Percentiles rank a stretch among this genome's conserved stretches.
Evolutionary conservation across 2,329 filamentous ascomycete genomes (phyloP).

Genomic region (Verticillium klebahnii): DNA sequence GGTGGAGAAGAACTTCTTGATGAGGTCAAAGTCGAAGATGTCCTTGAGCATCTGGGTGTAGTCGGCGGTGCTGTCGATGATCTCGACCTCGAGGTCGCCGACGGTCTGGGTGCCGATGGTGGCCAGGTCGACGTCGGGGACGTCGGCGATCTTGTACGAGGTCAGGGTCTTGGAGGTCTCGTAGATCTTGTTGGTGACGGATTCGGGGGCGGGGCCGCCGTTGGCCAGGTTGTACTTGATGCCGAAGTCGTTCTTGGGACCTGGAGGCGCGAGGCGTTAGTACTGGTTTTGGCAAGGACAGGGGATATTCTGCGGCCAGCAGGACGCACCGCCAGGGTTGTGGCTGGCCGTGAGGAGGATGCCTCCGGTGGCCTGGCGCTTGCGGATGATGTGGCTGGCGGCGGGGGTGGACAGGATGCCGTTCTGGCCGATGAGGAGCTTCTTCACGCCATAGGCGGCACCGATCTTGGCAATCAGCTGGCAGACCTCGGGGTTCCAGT

Average conservation of each 20-base stretch:
- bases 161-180: constrained; percentile 84
- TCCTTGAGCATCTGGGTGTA: constrained; percentile 95
- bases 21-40: constrained; percentile 96
- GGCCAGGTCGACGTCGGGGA: constrained; percentile 79
- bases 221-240: constrained; percentile 99
- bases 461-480: constrained; percentile 97
- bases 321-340: constrained; percentile 82
- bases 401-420: constrained; percentile 96
- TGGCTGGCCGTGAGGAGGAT: constrained; percentile 96
- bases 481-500: constrained; percentile 94
- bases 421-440: constrained; percentile 92
- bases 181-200: constrained; percentile 97
- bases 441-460: constrained; percentile 97
- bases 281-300: constrained; percentile 3
- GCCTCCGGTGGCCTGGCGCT: constrained; percentile 90
- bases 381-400: constrained; percentile 92
- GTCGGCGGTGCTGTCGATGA: constrained; percentile 88
- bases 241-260: constrained; percentile 90
- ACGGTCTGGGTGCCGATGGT: constrained; percentile 81
- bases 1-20: constrained; percentile 84
- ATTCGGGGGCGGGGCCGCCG: constrained; percentile 90
- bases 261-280: constrained; percentile 37
- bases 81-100: constrained; percentile 85
- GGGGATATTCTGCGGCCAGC: neutral
- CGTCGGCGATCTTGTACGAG: constrained; percentile 86